Evolutionary conservation across 1,284 basidiomycete genomes (phyloP).

Genomic region (Chalciporus piperatoides): DNA sequence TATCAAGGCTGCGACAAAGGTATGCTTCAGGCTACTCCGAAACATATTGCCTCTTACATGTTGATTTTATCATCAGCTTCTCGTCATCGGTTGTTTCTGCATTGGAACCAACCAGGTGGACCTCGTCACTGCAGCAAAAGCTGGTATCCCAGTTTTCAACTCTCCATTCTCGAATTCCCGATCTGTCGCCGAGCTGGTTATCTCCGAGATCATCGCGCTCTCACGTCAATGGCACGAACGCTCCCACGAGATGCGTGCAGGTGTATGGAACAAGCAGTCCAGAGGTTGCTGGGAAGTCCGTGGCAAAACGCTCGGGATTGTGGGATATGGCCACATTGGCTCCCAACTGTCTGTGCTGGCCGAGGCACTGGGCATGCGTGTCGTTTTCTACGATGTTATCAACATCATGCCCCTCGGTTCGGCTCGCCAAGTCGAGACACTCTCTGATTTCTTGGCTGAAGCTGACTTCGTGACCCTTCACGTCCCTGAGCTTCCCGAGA

Average conservation of each 20-base stretch:
- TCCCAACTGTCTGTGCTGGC: constrained; percentile 96
- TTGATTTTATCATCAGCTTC: constrained; percentile 53
- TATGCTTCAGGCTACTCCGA: constrained; percentile 29
- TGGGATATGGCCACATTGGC: constrained; percentile 99
- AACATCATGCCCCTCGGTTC: constrained; percentile 98
- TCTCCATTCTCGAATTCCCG: constrained; percentile 99
- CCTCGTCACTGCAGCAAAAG: constrained; percentile 76
- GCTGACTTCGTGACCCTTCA: constrained; percentile 97
- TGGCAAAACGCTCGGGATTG: constrained; percentile 96
- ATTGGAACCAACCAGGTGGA: constrained; percentile 99
- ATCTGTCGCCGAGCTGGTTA: constrained; percentile 97
- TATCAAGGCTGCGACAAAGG: constrained; percentile 82
- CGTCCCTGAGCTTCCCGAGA: constrained; percentile 96
- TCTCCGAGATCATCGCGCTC: constrained; percentile 90
- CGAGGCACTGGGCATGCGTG: constrained; percentile 94
- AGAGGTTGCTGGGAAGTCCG: constrained; percentile 98
- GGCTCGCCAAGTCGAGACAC: constrained; percentile 84
- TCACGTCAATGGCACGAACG: constrained; percentile 95
- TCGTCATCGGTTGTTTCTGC: constrained; percentile 99
- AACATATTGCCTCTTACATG: constrained; percentile 5
- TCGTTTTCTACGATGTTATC: constrained; percentile 94
- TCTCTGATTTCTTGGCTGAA: constrained; percentile 73
- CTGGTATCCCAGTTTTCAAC: constrained; percentile 98
- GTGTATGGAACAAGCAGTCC: constrained; percentile 98
- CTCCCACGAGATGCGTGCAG: constrained; percentile 81